Base-by-base conservation (phyloP, 23 red algal genomes). In the Gracilaria caudata region DNA sequence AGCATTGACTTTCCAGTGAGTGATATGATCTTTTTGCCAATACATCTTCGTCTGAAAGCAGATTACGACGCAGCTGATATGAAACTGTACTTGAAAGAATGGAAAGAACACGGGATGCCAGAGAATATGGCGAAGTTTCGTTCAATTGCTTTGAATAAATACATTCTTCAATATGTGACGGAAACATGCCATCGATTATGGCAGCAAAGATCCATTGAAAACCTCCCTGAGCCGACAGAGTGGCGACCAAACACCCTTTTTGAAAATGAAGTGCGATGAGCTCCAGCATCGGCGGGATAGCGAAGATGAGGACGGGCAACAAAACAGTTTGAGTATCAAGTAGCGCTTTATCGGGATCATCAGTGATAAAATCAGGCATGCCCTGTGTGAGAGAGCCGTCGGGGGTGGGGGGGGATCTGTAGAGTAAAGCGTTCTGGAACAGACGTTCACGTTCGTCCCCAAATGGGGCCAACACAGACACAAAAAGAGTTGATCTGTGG, bases 211-310 rank as follows among this genome's bases (percentile, higher is more conserved):
- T 61, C 80, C 78, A 84, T 45, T 92, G 79, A 40, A 81, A 73
- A n/a, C 88, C 88, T 28, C 88, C 88, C 17, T 92, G 88, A 13
- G 74, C 77, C 2, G 88, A 78, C 9, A 92, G 58, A 0, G 70
- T 37, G 19, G 36, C 77, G 6, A 92, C 63, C 72, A 56, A 78
- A 17, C 60, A 19, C 12, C 59, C 77, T 0, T 10, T 37, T n/a
- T 70, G 21, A 17, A 92, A 37, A 54, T 83, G 80, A 17, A 58
- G 74, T 0, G 51, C 71, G 37, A 84, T 83, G 37, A 78, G 77
- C 10, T 21, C 12, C 38, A 72, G n/a, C 51, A 82, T 55, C 6
- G 79, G 63, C 0, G 72, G 71, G 16, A 82, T 70, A 30, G 88
- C 88, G 39, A 92, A 92, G 12, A 55, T 57, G 24, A 78, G 88